Conservation (phyloP, 306 rosid species). For the Gillenia trifoliata region DNA sequence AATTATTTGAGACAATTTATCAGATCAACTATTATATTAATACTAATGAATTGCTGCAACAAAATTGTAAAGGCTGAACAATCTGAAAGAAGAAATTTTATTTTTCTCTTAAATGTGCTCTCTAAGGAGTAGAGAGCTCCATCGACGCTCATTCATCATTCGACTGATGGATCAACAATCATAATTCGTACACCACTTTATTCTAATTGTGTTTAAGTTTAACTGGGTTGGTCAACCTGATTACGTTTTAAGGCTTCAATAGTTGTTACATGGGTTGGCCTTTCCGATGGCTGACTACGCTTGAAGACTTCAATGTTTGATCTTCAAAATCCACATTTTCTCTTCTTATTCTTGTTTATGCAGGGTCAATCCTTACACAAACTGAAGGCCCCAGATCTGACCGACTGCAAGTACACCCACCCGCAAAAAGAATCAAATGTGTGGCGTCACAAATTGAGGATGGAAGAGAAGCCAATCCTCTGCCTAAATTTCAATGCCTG, state of each 20-base stretch:
- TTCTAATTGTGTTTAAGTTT: not conserved
- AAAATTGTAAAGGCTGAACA: not conserved
- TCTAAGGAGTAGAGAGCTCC: no score
- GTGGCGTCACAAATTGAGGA: not conserved
- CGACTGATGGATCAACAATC: not conserved
- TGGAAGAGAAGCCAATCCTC: not conserved
- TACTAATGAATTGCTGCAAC: not conserved
- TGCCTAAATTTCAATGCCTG: not conserved
- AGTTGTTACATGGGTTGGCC: not conserved
- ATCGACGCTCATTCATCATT: no score
- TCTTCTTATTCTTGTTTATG: not conserved
- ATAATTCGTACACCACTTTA: not conserved
- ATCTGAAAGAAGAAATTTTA: not conserved
- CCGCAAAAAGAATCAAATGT: not conserved
- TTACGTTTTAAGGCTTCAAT: not conserved
- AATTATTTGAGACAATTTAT: not conserved
- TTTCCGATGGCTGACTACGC: not conserved
- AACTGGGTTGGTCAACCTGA: slow-evolving; percentile 1
- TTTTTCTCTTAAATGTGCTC: not conserved
- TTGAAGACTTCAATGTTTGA: not conserved
- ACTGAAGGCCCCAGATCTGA: not conserved
- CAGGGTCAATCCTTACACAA: not conserved
- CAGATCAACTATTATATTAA: not conserved
- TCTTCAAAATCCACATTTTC: not conserved
- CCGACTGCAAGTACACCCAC: not conserved